A percentile compares a stretch with the other conserved stretches of the same genome.
These are phyloP conservation scores for Acacia crassicarpa DNA, from an alignment of 306 rosid species.

Conservation along the genomic window DNA sequence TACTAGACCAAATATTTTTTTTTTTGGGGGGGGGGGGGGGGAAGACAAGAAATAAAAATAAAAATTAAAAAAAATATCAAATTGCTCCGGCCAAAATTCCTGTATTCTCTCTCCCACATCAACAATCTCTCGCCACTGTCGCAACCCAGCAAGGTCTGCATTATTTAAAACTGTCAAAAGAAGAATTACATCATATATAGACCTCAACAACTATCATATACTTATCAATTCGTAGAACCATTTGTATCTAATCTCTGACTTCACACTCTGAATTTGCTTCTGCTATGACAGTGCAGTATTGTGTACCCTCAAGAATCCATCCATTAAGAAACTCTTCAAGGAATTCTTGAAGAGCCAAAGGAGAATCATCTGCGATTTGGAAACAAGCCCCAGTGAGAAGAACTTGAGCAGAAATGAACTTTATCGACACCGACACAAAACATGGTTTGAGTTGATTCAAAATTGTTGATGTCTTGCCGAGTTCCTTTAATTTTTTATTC, in stretches of 20 bases:
- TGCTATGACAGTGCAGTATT: conserved; percentile 40
- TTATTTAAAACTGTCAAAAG: conserved; percentile 45
- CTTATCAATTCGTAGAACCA: conserved; percentile 47
- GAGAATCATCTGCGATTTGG: conserved; percentile 54
- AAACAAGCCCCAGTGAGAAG: conserved; percentile 68
- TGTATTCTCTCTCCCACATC: too few relatives aligned
- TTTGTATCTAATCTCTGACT: conserved; percentile 12
- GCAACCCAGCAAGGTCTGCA: conserved; percentile 44
- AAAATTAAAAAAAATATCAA: too few relatives aligned
- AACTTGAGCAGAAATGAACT: conserved; percentile 60
- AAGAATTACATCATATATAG: conserved; percentile 42
- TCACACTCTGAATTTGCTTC: conserved; percentile 37
- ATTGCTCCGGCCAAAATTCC: too few relatives aligned
- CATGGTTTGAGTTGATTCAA: conserved; percentile 52
- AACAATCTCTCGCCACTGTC: too few relatives aligned
- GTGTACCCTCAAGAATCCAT: conserved; percentile 62
- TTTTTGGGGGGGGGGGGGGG: too few relatives aligned
- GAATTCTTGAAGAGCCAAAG: conserved; percentile 39
- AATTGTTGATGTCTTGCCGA: conserved; percentile 63
- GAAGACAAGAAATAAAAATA: too few relatives aligned
- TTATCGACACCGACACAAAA: conserved; percentile 38
- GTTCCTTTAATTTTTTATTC: conserved; percentile 46
- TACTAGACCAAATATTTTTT: too few relatives aligned
- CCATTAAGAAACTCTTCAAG: conserved; percentile 69
- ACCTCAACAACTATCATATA: conserved; percentile 73